Evolutionary conservation across 2,329 filamentous ascomycete genomes (phyloP), one percentile per base, ranked within the genome.

Genomic region (Phaeomoniella chlamydospora): DNA sequence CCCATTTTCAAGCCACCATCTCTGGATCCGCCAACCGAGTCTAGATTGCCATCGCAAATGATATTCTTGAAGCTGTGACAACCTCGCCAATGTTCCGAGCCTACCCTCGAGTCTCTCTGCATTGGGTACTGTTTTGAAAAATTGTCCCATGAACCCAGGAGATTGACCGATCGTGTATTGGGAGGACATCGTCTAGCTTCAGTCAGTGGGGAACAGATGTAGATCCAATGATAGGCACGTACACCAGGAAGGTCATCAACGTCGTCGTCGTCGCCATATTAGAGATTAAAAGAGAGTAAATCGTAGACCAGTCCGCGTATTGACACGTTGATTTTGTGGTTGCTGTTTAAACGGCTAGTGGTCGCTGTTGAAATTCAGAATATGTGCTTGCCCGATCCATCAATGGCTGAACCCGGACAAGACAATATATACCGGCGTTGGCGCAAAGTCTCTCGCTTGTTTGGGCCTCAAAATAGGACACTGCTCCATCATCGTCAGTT

Each of bases 141-240:
- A 63, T 94, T 94, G 63, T 94, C 87, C 88, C 88, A 96, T 43
- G 86, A 94, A 43, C 88, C 88, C 48, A 90, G 68, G 32, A 94
- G 70, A 51, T 82, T 76, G 45, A 94, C 82, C 31, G 78, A 79
- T 43, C 56, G 46, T 33, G 59, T 54, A 29, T 57, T 50, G 19
- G 59, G 54, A 34, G 54, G 52, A 41, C 59, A 59, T 31, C 48
- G 48, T 39, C 52, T 55, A 40, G 16, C 12, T 15, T 22, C 36
- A 12, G 18, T 35, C 10, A 29, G 16, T 6, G n/a, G n/a, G 15
- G 26, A 26, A 34, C 15, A 30, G 19, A 11, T 15, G 12, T 31
- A 17, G 22, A 26, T 9, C 22, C 4, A 17, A 9, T 14, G 15
- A 33, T 18, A 19, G 18, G 16, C 22, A 45, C 49, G 41, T 41